Conservation (phyloP, 768 basidiomycete species). For the Cubamyces lactineus region DNA sequence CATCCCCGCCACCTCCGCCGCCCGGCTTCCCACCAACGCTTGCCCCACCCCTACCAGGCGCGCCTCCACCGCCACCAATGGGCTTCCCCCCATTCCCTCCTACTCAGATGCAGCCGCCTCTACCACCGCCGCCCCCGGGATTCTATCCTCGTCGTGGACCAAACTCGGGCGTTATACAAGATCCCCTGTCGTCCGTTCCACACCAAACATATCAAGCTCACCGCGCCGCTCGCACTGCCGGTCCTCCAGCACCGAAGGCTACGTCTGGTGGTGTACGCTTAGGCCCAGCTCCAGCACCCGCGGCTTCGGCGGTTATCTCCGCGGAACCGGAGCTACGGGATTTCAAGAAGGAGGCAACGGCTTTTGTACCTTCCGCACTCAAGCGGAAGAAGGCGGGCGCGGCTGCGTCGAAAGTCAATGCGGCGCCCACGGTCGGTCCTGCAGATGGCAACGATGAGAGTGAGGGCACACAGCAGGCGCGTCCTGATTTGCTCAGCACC, state of each 20-base stretch:
- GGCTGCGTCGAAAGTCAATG: constrained; percentile 52
- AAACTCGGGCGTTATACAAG: constrained; percentile 61
- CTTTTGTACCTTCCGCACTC: constrained; percentile 83
- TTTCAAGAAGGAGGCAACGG: constrained; percentile 92
- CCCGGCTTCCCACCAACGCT: constrained; percentile 27
- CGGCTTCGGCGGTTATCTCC: constrained; percentile 69
- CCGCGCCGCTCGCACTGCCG: constrained; percentile 47
- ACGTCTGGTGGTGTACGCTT: constrained; percentile 22
- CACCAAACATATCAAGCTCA: constrained; percentile 81
- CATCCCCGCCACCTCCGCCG: constrained; percentile 25
- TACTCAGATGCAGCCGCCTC: constrained; percentile 30
- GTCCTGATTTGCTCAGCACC: constrained; percentile 69
- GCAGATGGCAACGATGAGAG: constrained; percentile 39
- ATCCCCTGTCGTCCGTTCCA: constrained; percentile 75
- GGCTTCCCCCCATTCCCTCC: constrained; percentile 32
- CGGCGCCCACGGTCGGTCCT: constrained; percentile 59
- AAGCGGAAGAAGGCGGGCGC: constrained; percentile 68
- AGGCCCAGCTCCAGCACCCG: constrained; percentile 38
- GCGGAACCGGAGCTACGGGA: constrained; percentile 90
- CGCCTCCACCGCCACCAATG: constrained; percentile 40
- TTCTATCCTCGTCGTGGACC: constrained; percentile 64
- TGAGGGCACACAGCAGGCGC: constrained; percentile 39
- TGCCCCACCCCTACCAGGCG: constrained; percentile 37
- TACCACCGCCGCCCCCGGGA: constrained; percentile 59
- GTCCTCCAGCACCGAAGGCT: constrained; percentile 36